Conservation (phyloP, 2,329 filamentous ascomycete species). For the Tolypocladium cylindrosporum region DNA sequence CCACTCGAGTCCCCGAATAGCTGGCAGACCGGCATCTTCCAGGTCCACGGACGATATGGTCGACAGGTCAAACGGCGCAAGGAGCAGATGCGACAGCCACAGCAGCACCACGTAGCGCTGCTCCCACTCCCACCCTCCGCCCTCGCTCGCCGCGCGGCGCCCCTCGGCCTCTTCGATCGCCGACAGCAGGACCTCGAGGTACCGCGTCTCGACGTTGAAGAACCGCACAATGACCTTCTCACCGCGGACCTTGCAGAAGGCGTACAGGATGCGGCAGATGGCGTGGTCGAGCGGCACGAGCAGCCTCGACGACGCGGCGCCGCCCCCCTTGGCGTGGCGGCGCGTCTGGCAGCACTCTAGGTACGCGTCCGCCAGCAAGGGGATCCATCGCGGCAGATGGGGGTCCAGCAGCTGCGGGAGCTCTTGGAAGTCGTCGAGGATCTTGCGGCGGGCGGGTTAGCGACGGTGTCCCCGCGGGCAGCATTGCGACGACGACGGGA, state of each 20-base stretch:
- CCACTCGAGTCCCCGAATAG: slow-evolving; percentile 41
- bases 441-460: slow-evolving; percentile 15
- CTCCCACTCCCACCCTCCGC: slow-evolving; percentile 59
- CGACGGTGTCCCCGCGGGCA: neutral
- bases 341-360: slow-evolving; percentile 50
- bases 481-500: neutral
- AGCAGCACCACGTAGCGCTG: slow-evolving; percentile 79
- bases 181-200: slow-evolving; percentile 69
- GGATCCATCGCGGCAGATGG: slow-evolving; percentile 66
- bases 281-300: slow-evolving; percentile 54
- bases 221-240: slow-evolving; percentile 89
- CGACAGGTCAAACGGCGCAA: slow-evolving; percentile 82
- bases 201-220: slow-evolving; percentile 78
- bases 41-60: slow-evolving; percentile 62
- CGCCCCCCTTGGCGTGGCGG: slow-evolving; percentile 25
- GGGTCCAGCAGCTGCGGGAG: slow-evolving; percentile 88
- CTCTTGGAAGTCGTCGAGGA: slow-evolving; percentile 86
- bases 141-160: slow-evolving; percentile 7
- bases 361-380: slow-evolving; percentile 65
- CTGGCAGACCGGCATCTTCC: slow-evolving; percentile 32
- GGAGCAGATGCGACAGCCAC: slow-evolving; percentile 75
- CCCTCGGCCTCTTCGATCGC: slow-evolving; percentile 56
- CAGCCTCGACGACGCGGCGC: slow-evolving; percentile 24
- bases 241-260: slow-evolving; percentile 87
- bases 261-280: slow-evolving; percentile 73